Conservation (phyloP, 2,329 filamentous ascomycete species). For the Chaetomium sp. region DNA sequence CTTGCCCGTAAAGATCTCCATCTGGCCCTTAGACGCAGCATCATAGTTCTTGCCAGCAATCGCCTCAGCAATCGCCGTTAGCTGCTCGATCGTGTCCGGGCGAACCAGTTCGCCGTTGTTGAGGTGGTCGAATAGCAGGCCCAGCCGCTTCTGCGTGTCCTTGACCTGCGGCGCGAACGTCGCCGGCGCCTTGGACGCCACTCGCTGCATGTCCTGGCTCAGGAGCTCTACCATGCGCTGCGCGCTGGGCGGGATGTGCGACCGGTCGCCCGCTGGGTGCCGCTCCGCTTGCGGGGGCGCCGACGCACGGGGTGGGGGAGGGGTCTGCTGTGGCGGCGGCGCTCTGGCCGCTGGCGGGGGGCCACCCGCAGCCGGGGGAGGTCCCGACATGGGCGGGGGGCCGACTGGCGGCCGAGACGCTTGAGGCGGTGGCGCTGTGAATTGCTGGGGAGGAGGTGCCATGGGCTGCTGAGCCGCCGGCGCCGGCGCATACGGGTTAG, state of each 20-base stretch:
- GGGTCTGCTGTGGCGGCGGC: slow-evolving; percentile 35
- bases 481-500: slow-evolving; percentile 52
- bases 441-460: slow-evolving; percentile 47
- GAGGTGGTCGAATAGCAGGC: slow-evolving; percentile 92
- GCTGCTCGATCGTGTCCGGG: slow-evolving; percentile 71
- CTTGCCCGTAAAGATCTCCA: slow-evolving; percentile 75
- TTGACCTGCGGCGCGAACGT: slow-evolving; percentile 86
- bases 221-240: slow-evolving; percentile 81
- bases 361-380: slow-evolving; percentile 38
- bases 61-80: slow-evolving; percentile 65
- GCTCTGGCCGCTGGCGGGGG: slow-evolving; percentile 44
- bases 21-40: slow-evolving; percentile 66
- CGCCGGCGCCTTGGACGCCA: slow-evolving; percentile 82
- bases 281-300: slow-evolving; percentile 57
- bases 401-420: slow-evolving; percentile 45
- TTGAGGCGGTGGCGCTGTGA: slow-evolving; percentile 60
- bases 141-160: slow-evolving; percentile 90
- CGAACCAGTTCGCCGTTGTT: slow-evolving; percentile 93
- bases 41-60: slow-evolving; percentile 71
- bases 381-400: slow-evolving; percentile 47
- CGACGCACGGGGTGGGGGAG: slow-evolving; percentile 15
- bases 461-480: slow-evolving; percentile 41
- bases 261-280: slow-evolving; percentile 82
- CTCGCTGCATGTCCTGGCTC: slow-evolving; percentile 80
- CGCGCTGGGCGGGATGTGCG: slow-evolving; percentile 79